A percentile compares a stretch with the other conserved stretches of the same genome.
Evolutionary conservation across 2,329 filamentous ascomycete genomes (phyloP).

Genomic region (Talaromyces atroroseus): DNA sequence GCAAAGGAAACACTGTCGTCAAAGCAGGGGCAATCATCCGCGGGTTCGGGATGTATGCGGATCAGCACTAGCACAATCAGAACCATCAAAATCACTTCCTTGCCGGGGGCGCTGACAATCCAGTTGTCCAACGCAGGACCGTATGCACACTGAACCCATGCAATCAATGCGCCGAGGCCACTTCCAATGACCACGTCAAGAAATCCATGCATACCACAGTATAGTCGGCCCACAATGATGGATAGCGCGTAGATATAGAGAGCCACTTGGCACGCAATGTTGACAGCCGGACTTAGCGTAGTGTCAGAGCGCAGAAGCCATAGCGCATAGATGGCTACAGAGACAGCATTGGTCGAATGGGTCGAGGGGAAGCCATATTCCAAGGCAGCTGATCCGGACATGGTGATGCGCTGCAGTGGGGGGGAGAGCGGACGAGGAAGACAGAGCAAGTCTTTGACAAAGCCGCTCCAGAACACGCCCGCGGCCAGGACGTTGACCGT

Average conservation of each 20-base stretch:
- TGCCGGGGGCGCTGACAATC: constrained; percentile 60
- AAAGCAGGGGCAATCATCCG: constrained; percentile 94
- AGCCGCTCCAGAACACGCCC: constrained; percentile 83
- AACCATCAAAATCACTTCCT: constrained; percentile 59
- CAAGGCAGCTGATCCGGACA: constrained; percentile 90
- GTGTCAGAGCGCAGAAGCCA: constrained; percentile 64
- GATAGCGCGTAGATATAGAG: constrained; percentile 83
- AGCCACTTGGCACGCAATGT: constrained; percentile 58
- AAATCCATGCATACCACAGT: constrained; percentile 99
- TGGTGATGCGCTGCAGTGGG: constrained; percentile 87
- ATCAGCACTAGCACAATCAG: constrained; percentile 69
- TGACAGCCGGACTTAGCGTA: constrained; percentile 54
- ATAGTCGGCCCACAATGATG: constrained; percentile 84
- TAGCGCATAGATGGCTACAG: constrained; percentile 80
- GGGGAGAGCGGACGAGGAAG: constrained; percentile 87
- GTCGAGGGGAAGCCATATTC: constrained; percentile 98
- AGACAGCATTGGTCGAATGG: constrained; percentile 94
- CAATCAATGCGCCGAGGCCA: constrained; percentile 63
- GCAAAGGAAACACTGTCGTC: constrained; percentile 94
- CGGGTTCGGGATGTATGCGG: constrained; percentile 88
- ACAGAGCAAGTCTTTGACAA: constrained; percentile 90
- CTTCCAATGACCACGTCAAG: constrained; percentile 82
- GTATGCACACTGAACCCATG: constrained; percentile 50
- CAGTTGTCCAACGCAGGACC: constrained; percentile 62
- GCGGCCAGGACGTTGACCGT: constrained; percentile 67